Evolutionary conservation across 805 yeast species (phyloP), one percentile per base, ranked within the genome.

Genomic region (Candida multigemmis): DNA sequence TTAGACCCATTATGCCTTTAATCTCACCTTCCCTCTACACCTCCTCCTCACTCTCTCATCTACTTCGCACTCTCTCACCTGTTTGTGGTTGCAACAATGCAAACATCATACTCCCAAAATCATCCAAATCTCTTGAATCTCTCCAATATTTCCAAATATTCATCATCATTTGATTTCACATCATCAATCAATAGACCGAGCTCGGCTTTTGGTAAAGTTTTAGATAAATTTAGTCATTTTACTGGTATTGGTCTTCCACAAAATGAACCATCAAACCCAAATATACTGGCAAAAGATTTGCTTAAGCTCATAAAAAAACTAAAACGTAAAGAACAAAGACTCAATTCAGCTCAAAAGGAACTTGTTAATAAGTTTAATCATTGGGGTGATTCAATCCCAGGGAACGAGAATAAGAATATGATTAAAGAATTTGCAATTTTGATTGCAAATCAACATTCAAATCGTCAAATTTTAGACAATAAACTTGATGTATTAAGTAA

Each of bases 361-460:
- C 48, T 69, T 24, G 35, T 57, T 5, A 53, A 46, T 18, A 69
- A 68, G 12, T 38, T 70, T 10, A 40, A 43, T 2, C 44, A 43
- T 3, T 71, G 77, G 77, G 44, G 56, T 16, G 41, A 47, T 18
- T 38, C 46, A 4, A 34, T 69, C 16, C 62, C 60, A 5, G 54
- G 52, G 28, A 52, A 51, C 4, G 66, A 65, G 3, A 53, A 58
- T 35, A 56, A 53, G 29, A 37, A 38, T 14, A 39, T 68, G 38
- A 36, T 70, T 19, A 52, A 49, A 27, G 67, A 64, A 26, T 65
- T 60, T 23, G 47, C 56, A 23, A 50, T 53, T 26, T 46, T 67
- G 7, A 35, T 64, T 3, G 55, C 53, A 21, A 27, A 44, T 13
- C 71, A 68, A 40, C 37, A 53, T 11, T 55, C 56, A 10, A 35